Evolutionary conservation across 2,329 filamentous ascomycete species (phyloP).

Genomic region (Cucurbitaria berberidis): DNA sequence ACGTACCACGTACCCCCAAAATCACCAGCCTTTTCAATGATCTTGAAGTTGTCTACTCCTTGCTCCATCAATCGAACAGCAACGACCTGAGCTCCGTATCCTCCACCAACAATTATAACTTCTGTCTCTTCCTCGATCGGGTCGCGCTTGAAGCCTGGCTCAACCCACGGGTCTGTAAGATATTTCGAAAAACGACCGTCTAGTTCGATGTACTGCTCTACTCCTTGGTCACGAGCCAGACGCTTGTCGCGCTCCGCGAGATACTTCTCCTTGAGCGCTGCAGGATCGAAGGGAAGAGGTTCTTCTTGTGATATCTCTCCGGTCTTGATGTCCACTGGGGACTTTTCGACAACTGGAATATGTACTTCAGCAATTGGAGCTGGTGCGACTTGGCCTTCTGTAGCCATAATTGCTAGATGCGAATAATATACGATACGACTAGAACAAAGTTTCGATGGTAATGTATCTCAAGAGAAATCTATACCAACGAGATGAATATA

Average conservation of each 20-base stretch:
- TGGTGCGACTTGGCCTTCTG: constrained; percentile 15
- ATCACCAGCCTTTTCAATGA: constrained; percentile 53
- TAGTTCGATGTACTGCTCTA: constrained; percentile 37
- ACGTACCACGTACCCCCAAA: constrained; percentile 56
- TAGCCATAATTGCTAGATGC: constrained; percentile 12
- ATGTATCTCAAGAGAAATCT: background rate
- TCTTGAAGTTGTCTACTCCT: constrained; percentile 42
- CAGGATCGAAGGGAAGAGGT: constrained; percentile 32
- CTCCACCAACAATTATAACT: constrained; percentile 52
- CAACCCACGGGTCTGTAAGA: constrained; percentile 38
- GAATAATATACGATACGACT: background rate
- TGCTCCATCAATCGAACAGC: constrained; percentile 46
- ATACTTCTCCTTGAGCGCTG: constrained; percentile 35
- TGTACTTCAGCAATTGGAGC: constrained; percentile 24
- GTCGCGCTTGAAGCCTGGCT: constrained; percentile 31
- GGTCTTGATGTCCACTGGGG: constrained; percentile 21
- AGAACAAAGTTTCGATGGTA: background rate
- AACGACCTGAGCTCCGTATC: constrained; percentile 53
- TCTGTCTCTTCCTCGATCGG: constrained; percentile 36
- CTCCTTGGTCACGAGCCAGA: constrained; percentile 29
- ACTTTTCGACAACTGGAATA: constrained; percentile 20
- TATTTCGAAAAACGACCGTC: constrained; percentile 34
- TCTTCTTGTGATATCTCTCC: constrained; percentile 20
- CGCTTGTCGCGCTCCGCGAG: constrained; percentile 38
- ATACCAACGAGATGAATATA: background rate